Conservation (phyloP, 768 basidiomycete genomes). For the Dentipellis fragilis region DNA sequence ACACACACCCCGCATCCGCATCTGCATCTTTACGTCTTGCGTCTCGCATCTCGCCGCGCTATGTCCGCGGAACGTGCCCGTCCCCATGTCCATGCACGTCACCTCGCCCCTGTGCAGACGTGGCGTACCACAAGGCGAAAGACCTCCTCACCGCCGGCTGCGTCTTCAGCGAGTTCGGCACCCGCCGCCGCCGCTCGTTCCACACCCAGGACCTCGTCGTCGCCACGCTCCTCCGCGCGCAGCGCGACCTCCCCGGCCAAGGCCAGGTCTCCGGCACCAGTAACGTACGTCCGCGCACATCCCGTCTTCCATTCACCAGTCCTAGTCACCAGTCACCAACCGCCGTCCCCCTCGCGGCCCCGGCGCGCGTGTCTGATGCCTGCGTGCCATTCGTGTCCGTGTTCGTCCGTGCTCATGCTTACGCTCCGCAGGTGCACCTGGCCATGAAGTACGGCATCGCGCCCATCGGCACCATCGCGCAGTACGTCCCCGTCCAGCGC, state of each 20-base stretch:
- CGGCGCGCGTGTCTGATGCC: not conserved
- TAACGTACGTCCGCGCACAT: constrained; percentile 47
- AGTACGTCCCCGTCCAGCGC: constrained; percentile 42
- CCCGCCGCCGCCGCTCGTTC: constrained; percentile 69
- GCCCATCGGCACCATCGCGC: constrained; percentile 78
- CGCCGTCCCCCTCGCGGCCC: no score
- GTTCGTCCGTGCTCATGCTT: not conserved
- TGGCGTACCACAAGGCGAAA: constrained; percentile 63
- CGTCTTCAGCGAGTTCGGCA: constrained; percentile 79
- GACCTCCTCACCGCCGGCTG: constrained; percentile 55
- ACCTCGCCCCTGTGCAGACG: constrained; percentile 33
- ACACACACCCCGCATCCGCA: not conserved
- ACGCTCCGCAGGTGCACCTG: constrained; percentile 56
- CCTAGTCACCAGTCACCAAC: no score
- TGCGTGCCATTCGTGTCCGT: not conserved
- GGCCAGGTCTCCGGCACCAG: constrained; percentile 77
- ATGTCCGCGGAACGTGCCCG: not conserved
- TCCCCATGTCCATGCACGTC: no score
- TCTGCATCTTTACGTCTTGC: not conserved
- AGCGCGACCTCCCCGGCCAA: constrained; percentile 31
- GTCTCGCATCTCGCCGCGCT: not conserved
- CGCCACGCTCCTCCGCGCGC: constrained; percentile 54
- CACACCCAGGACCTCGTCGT: constrained; percentile 72
- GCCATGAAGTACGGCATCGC: constrained; percentile 60
- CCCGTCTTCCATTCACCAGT: no score